These are phyloP conservation scores for Penicillium parvum DNA, from an alignment of 495 filamentous ascomycete genomes.

Conservation along the genomic window DNA sequence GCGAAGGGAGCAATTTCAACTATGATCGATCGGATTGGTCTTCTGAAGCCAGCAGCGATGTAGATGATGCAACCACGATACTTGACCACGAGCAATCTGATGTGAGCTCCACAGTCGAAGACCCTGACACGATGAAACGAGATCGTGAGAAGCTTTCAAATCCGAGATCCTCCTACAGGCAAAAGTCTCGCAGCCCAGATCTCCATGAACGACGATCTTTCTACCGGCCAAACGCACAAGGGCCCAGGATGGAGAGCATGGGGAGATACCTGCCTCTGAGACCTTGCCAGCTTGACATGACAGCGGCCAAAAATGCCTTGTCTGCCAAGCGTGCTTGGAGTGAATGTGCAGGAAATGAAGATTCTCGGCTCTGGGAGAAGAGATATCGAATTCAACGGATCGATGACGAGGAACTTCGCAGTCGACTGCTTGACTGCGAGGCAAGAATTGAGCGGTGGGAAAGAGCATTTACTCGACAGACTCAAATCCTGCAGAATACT, in stretches of 20 bases:
- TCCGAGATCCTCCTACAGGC: background rate
- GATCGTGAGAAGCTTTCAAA: conserved; percentile 2
- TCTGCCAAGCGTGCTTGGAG: conserved; percentile 5
- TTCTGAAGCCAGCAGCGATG: conserved; percentile 5
- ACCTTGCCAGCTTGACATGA: conserved; percentile 2
- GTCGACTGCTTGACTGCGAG: conserved; percentile 31
- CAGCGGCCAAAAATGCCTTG: conserved; percentile 1
- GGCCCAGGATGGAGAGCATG: conserved; percentile 8
- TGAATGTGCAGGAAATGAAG: conserved; percentile 1
- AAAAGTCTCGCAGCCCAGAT: conserved; percentile 9
- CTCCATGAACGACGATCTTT: conserved; percentile 1
- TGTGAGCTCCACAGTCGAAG: conserved; percentile 9
- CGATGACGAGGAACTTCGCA: conserved; percentile 28
- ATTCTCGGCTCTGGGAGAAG: conserved; percentile 6
- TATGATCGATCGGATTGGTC: conserved; percentile 3
- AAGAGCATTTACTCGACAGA: conserved; percentile 17
- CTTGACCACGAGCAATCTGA: conserved; percentile 7
- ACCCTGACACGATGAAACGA: conserved; percentile 6
- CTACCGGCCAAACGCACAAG: conserved; percentile 3
- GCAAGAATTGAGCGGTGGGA: conserved; percentile 25
- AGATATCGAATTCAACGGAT: conserved; percentile 16
- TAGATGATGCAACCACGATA: conserved; percentile 10
- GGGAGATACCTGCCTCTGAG: background rate
- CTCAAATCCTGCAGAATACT: conserved; percentile 21
- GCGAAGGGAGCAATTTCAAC: background rate